Evolutionary conservation across 257 asterid genomes (phyloP), one percentile per base, ranked within the genome.

Genomic region (Ilex asprella): DNA sequence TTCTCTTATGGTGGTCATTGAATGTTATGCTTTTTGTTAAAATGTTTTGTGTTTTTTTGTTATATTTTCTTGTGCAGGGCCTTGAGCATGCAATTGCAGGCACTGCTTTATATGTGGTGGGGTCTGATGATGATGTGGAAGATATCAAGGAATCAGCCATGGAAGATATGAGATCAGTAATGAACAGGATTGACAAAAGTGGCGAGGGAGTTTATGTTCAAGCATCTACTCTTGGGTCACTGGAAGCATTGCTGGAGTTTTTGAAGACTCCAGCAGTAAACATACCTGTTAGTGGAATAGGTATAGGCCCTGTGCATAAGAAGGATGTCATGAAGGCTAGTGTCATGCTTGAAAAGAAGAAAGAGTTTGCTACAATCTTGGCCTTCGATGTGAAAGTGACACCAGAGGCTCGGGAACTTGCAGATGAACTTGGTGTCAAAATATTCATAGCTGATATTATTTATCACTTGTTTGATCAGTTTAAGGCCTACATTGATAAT

Each of bases 61-160:
- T 43, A 35, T 35, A 35, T 71, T 3, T 73, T 70, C 68, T 58
- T 71, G n/a, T 71, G 55, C 71, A 89, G 96, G 97, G 95, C 60
- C 95, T 89, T 75, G 99, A 93, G 79, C 99, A 93, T 81, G 89
- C 97, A 57, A 86, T 93, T 83, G 99, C 96, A 35, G 99, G 99
- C 60, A 82, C 99, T 53, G 83, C 91, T 75, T 83, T 93, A 43
- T 82, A 93, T 70, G 87, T 93, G 67, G 97, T 89, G 65, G 95
- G 94, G 56, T 88, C 96, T 57, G 77, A 75, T 73, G 97, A 89
- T 70, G 94, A 87, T 69, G 21, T 93, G 67, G 97, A 89, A 62
- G 88, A 73, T 55, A 76, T 87, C 63, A 87, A 79, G 65, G 97
- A 87, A 70, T 39, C 88, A 73, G 89, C 95, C 50, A 93, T 93